Percentiles rank a stretch among this genome's conserved stretches.
These are phyloP conservation scores for Amphichorda felina DNA, from an alignment of 2,329 filamentous ascomycete species.

Conservation along the genomic window DNA sequence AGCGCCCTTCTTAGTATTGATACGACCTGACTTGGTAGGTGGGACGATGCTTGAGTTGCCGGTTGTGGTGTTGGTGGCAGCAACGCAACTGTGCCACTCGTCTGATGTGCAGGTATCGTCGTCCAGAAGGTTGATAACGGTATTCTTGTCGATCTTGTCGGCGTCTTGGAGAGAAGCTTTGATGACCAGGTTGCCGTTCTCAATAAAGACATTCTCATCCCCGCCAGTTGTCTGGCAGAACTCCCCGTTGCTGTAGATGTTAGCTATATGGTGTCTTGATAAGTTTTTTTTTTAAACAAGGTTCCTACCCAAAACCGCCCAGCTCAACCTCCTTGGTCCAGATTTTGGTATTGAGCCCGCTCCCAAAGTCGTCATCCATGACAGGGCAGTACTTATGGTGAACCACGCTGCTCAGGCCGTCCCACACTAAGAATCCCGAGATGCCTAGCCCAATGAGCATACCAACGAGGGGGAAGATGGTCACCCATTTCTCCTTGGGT, in stretches of 20 bases:
- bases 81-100: conserved; percentile 45
- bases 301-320: conserved; percentile 61
- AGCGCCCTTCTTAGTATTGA: conserved; percentile 61
- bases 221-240: conserved; percentile 65
- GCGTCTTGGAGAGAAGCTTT: conserved; percentile 67
- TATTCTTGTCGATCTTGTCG: conserved; percentile 52
- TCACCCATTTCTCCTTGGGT: conserved; percentile 77
- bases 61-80: conserved; percentile 57
- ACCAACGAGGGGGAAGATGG: conserved; percentile 64
- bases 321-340: conserved; percentile 69
- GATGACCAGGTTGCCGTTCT: conserved; percentile 60
- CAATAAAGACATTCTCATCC: conserved; percentile 63
- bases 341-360: conserved; percentile 43
- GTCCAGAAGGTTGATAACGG: conserved; percentile 53
- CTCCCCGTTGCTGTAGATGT: conserved; percentile 53
- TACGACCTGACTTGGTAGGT: conserved; percentile 64
- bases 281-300: no score
- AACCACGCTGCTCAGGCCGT: conserved; percentile 59
- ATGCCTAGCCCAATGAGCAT: conserved; percentile 56
- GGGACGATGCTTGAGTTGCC: conserved; percentile 66
- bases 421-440: conserved; percentile 62
- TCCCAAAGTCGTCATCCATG: conserved; percentile 52
- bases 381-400: conserved; percentile 64
- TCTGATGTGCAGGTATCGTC: conserved; percentile 58
- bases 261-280: neutral